These are phyloP conservation scores for Ophiosphaerella korrae DNA, from an alignment of 2,329 filamentous ascomycete genomes.

Conservation along the genomic window DNA sequence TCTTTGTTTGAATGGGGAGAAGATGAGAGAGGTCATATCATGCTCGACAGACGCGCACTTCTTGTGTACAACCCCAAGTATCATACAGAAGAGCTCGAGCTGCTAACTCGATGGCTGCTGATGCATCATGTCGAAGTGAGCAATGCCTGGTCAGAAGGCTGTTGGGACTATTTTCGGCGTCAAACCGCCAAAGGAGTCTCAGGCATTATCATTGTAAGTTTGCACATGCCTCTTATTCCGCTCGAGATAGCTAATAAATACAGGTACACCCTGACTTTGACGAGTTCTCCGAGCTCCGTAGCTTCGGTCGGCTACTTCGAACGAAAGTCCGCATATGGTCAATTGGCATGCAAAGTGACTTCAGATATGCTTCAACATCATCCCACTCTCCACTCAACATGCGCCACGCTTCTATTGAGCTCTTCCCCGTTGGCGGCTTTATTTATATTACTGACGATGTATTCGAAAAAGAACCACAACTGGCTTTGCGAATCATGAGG, in stretches of 20 bases:
- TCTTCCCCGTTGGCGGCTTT: conserved; percentile 48
- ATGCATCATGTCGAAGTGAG: conserved; percentile 36
- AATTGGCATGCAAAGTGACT: conserved; percentile 33
- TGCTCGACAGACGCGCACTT: conserved; percentile 30
- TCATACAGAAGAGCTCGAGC: conserved; percentile 34
- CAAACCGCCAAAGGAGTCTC: conserved; percentile 22
- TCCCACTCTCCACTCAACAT: conserved; percentile 14
- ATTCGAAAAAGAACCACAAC: conserved; percentile 45
- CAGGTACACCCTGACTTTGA: conserved; percentile 41
- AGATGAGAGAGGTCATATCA: conserved; percentile 1
- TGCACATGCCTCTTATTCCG: no score
- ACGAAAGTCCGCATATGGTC: conserved; percentile 40
- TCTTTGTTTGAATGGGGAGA: conserved; percentile 29
- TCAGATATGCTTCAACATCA: conserved; percentile 20
- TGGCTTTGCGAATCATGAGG: conserved; percentile 46
- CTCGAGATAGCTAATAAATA: conserved; percentile 9
- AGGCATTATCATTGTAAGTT: conserved; percentile 36
- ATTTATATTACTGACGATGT: conserved; percentile 53
- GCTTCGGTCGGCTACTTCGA: conserved; percentile 40
- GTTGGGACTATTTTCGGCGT: conserved; percentile 33
- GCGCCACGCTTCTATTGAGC: conserved; percentile 32
- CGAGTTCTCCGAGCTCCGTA: conserved; percentile 35
- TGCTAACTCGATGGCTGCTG: conserved; percentile 39
- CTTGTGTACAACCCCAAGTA: conserved; percentile 35
- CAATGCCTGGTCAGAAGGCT: conserved; percentile 27